Base-by-base conservation (phyloP, 495 filamentous ascomycete species). In the Penicillium bialowiezense region DNA sequence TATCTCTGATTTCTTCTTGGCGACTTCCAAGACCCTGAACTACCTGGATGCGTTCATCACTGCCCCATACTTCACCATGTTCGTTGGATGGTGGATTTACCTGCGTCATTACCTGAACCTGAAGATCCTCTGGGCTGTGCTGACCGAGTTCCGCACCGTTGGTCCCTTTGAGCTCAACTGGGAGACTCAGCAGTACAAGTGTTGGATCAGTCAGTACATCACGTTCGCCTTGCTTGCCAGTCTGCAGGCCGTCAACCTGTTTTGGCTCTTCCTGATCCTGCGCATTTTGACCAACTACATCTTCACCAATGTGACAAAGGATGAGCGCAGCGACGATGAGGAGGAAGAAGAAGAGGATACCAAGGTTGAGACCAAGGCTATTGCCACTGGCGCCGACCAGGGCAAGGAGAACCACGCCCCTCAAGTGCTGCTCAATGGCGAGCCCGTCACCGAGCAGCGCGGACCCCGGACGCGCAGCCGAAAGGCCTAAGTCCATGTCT, bases 1-100 rank as follows among this genome's bases (percentile, higher is more conserved):
- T 56, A 88, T 97, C 52, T 88, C 83, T 44, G 93, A 98, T 62
- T 96, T 97, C 69, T 98, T 98, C 82, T 77, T 98, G 13, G 95
- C 95, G 17, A 95, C 90, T 3, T 96, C 91, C 41, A 97, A 97
- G 73, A 85, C 84, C 1, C 79, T 98, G 44, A 96, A 96, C 72
- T 98, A 98, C 69, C 69, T 97, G 48, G 88, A 95, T 59, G 82
- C 85, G 33, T 68, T 75, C 41, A 74, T 95, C 36, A 87, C 86
- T 0, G 80, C 75, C 3, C 91, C 89, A 12, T 97, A 91, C 73
- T 97, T 91, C 72, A 80, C 74, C 60, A 50, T 86, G 53, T 98
- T 97, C 72, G 86, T 95, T 48, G 71, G 69, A 55, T 72, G 87
- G 53, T 98, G 93, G 93, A 81, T 88, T 65, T 98, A 98, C 70